These are phyloP conservation scores for Prunus dulcis DNA, from an alignment of 306 rosid species.

Conservation along the genomic window DNA sequence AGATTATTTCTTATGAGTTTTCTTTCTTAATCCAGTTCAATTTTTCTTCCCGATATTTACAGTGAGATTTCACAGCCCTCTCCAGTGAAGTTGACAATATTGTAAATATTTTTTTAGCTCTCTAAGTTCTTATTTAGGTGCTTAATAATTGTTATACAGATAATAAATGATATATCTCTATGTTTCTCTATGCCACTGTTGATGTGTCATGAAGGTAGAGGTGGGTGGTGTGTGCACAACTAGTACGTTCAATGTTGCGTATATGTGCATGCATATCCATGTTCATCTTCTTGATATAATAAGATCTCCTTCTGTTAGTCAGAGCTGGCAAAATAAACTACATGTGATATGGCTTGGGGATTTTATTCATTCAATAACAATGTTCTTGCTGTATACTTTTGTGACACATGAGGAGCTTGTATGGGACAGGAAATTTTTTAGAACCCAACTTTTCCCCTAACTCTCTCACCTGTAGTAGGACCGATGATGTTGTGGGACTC, in stretches of 20 bases:
- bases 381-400: not conserved
- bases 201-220: not conserved
- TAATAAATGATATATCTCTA: not conserved
- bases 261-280: not conserved
- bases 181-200: not conserved
- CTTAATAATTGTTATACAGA: not conserved
- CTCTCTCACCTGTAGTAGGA: not conserved
- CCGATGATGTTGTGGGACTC: not conserved
- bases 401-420: not conserved
- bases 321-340: not conserved
- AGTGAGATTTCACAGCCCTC: not conserved
- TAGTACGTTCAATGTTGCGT: not conserved
- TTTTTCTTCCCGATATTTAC: not conserved
- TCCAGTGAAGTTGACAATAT: not conserved
- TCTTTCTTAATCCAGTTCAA: not conserved
- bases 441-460: not conserved
- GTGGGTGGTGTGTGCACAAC: not conserved
- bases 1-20: conserved; percentile 15
- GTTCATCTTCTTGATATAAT: not conserved
- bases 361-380: not conserved
- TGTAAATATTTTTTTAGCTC: not conserved
- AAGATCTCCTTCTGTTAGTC: not conserved
- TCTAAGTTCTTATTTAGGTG: not conserved
- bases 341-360: not conserved
- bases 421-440: not conserved